These are phyloP conservation scores for Trichoderma gracile DNA, from an alignment of 2,329 filamentous ascomycete species.

Conservation along the genomic window DNA sequence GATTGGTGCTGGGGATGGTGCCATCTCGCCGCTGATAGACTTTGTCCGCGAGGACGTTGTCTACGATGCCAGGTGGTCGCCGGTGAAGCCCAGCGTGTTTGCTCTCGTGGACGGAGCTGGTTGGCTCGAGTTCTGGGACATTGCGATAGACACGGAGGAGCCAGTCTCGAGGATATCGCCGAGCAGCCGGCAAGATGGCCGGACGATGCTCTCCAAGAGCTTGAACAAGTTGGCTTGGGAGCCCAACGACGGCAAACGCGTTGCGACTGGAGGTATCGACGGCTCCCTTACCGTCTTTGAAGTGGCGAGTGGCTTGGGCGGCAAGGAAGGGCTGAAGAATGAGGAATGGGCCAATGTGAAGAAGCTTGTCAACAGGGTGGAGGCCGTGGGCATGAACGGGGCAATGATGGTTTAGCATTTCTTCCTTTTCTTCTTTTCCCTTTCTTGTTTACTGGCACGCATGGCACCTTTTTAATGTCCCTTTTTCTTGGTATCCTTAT, in stretches of 20 bases:
- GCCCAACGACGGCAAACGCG: conserved; percentile 77
- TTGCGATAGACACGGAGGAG: conserved; percentile 89
- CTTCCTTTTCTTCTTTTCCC: conserved; percentile 1
- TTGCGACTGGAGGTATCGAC: conserved; percentile 90
- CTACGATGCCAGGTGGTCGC: conserved; percentile 95
- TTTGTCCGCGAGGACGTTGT: conserved; percentile 94
- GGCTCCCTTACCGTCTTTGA: conserved; percentile 91
- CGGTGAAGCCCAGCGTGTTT: conserved; percentile 90
- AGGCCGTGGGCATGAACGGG: conserved; percentile 59
- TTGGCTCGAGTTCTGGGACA: conserved; percentile 91
- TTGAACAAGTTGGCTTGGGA: conserved; percentile 97
- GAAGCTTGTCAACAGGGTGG: conserved; percentile 77
- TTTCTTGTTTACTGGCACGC: conserved; percentile 13
- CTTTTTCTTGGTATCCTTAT: conserved; percentile 8
- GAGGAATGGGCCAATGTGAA: conserved; percentile 96
- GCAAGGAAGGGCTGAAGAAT: conserved; percentile 76
- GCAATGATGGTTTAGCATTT: conserved; percentile 42
- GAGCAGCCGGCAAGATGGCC: conserved; percentile 62
- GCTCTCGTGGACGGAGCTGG: conserved; percentile 92
- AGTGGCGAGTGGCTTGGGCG: conserved; percentile 77
- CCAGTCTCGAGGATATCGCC: conserved; percentile 80
- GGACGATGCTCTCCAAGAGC: conserved; percentile 75
- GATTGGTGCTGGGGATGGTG: conserved; percentile 51
- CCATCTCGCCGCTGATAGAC: conserved; percentile 76
- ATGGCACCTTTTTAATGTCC: conserved; percentile 12